Conservation (phyloP, 805 yeast species). For the Ogataea henricii region DNA sequence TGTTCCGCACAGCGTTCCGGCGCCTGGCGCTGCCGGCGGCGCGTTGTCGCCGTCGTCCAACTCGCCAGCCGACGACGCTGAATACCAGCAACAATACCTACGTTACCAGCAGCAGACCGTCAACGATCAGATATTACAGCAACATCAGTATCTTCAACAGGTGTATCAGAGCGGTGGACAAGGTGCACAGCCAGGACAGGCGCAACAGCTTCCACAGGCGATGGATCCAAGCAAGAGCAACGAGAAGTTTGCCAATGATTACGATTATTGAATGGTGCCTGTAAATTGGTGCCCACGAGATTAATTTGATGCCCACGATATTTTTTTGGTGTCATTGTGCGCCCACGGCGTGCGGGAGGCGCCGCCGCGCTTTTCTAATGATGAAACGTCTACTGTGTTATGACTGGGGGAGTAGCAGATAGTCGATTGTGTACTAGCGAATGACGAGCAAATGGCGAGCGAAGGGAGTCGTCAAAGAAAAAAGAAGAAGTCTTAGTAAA, state of each 20-base stretch:
- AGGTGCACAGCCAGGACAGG: slow-evolving; percentile 21
- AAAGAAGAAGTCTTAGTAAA: too few relatives aligned
- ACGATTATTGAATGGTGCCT: slow-evolving; percentile 13
- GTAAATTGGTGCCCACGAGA: too few relatives aligned
- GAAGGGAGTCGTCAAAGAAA: not conserved
- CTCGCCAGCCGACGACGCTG: slow-evolving; percentile 16
- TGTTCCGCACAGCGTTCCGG: not conserved
- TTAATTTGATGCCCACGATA: not conserved
- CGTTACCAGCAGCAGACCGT: slow-evolving; percentile 18
- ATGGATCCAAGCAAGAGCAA: slow-evolving; percentile 6
- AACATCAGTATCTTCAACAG: slow-evolving; percentile 22
- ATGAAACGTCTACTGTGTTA: not conserved
- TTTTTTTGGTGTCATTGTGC: too few relatives aligned
- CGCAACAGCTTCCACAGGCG: slow-evolving; percentile 14
- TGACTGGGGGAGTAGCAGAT: too few relatives aligned
- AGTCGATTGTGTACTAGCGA: too few relatives aligned
- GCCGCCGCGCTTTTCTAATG: slow-evolving; percentile 2
- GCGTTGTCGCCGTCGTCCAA: slow-evolving; percentile 4
- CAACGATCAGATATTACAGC: slow-evolving; percentile 17
- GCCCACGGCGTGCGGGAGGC: too few relatives aligned
- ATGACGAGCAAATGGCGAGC: too few relatives aligned
- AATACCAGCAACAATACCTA: slow-evolving; percentile 24
- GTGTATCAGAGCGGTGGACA: slow-evolving; percentile 19
- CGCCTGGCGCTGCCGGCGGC: not conserved
- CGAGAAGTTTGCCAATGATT: slow-evolving; percentile 10